Evolutionary conservation across 1,284 basidiomycete species (phyloP).

Genomic region (Sanghuangporus weigelae): DNA sequence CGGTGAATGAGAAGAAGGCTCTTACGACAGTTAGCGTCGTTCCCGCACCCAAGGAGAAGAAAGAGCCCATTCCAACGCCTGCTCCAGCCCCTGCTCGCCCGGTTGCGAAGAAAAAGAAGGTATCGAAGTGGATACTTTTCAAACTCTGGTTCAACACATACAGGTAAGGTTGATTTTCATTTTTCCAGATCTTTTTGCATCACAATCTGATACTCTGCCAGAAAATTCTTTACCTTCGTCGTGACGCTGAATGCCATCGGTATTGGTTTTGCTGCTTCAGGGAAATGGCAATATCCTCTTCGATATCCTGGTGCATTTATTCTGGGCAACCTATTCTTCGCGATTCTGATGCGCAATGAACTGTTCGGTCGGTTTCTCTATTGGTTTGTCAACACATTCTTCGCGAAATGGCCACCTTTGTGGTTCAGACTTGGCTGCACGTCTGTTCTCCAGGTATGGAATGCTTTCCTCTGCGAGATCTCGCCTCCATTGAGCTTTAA

Average conservation of each 20-base stretch:
- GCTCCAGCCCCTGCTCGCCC: slow-evolving; percentile 26
- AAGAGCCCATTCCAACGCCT: background rate
- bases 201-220: slow-evolving; percentile 23
- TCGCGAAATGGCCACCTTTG: slow-evolving; percentile 71
- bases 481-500: background rate
- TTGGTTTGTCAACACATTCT: slow-evolving; percentile 42
- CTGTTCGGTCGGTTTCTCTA: slow-evolving; percentile 52
- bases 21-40: slow-evolving; percentile 6
- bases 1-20: slow-evolving; percentile 17
- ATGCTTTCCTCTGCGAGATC: background rate
- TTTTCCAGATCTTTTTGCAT: background rate
- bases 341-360: slow-evolving; percentile 53
- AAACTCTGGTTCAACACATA: slow-evolving; percentile 68
- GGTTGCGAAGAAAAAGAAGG: slow-evolving; percentile 33
- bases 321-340: slow-evolving; percentile 46
- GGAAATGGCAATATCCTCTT: slow-evolving; percentile 57
- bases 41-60: slow-evolving; percentile 15
- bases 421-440: slow-evolving; percentile 67
- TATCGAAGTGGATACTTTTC: slow-evolving; percentile 52
- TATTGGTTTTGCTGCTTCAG: slow-evolving; percentile 55
- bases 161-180: slow-evolving; percentile 34
- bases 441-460: slow-evolving; percentile 54
- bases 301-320: slow-evolving; percentile 58
- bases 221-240: slow-evolving; percentile 61
- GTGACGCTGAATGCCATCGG: slow-evolving; percentile 56